Evolutionary conservation across 129 eudicot species (phyloP).

Genomic region (Apium graveolens): DNA sequence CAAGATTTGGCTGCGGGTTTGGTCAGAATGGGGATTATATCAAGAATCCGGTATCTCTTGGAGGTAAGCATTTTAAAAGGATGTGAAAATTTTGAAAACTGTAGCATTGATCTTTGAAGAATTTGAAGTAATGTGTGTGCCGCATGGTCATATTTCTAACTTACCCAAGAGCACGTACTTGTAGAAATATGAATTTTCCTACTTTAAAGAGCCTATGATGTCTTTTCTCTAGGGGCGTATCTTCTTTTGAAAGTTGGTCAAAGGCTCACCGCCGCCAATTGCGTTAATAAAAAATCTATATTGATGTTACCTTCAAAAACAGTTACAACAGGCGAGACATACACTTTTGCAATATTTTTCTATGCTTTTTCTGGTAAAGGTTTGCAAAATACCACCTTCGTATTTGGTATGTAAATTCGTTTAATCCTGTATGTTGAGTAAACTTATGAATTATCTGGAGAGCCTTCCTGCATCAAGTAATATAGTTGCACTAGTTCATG

Average conservation of each 20-base stretch:
- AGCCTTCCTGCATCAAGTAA: background rate
- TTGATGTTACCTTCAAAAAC: background rate
- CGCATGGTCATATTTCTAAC: background rate
- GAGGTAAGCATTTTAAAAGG: slow-evolving; percentile 45
- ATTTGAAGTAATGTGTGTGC: background rate
- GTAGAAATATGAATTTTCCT: background rate
- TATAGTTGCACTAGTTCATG: background rate
- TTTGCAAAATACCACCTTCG: background rate
- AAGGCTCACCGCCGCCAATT: background rate
- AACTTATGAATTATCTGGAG: background rate
- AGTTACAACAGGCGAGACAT: background rate
- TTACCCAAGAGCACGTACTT: background rate
- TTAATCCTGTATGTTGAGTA: background rate
- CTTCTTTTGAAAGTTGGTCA: background rate
- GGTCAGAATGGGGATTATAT: slow-evolving; percentile 89
- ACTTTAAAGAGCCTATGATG: background rate
- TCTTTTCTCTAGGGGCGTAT: background rate
- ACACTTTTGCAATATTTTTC: background rate
- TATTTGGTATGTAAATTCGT: background rate
- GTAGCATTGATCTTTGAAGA: background rate
- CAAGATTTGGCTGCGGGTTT: slow-evolving; percentile 91
- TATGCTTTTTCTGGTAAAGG: background rate
- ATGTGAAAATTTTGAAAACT: background rate
- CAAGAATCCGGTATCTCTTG: slow-evolving; percentile 63
- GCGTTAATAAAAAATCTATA: background rate